These are phyloP conservation scores for Diplodia seriata DNA, from an alignment of 2,329 filamentous ascomycete species.

Conservation along the genomic window DNA sequence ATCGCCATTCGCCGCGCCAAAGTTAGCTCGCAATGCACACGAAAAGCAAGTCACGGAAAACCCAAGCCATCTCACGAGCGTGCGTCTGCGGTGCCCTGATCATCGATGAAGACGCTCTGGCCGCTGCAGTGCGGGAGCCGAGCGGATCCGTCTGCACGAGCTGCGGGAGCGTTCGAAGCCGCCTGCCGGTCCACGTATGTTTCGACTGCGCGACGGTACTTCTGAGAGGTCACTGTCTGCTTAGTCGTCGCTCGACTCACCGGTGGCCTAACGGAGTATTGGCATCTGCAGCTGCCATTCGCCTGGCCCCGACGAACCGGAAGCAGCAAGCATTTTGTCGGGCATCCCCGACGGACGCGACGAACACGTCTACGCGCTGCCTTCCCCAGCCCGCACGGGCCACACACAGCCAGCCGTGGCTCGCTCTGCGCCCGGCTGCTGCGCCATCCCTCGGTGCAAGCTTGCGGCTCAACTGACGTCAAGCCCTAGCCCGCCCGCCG, in stretches of 20 bases:
- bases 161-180: conserved; percentile 5
- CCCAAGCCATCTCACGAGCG: not conserved
- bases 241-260: conserved; percentile 23
- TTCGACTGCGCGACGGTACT: conserved; percentile 1
- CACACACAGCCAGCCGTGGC: conserved; percentile 8
- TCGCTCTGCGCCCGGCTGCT: not conserved
- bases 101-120: conserved; percentile 13
- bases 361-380: not conserved
- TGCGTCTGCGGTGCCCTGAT: conserved; percentile 9
- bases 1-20: conserved; percentile 6
- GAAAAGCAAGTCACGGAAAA: conserved; percentile 1
- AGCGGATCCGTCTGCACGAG: conserved; percentile 24
- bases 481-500: not conserved
- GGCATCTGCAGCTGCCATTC: conserved; percentile 21
- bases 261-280: conserved; percentile 12
- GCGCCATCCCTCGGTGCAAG: not conserved
- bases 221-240: not conserved
- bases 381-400: conserved; percentile 18
- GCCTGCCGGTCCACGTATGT: conserved; percentile 19
- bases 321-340: not conserved
- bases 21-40: conserved; percentile 2
- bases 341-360: conserved; percentile 17
- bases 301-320: conserved; percentile 24
- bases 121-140: conserved; percentile 22
- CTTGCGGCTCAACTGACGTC: conserved; percentile 29